These are phyloP conservation scores for Magnaporthales sp. DNA, from an alignment of 2,329 filamentous ascomycete genomes.

Conservation along the genomic window DNA sequence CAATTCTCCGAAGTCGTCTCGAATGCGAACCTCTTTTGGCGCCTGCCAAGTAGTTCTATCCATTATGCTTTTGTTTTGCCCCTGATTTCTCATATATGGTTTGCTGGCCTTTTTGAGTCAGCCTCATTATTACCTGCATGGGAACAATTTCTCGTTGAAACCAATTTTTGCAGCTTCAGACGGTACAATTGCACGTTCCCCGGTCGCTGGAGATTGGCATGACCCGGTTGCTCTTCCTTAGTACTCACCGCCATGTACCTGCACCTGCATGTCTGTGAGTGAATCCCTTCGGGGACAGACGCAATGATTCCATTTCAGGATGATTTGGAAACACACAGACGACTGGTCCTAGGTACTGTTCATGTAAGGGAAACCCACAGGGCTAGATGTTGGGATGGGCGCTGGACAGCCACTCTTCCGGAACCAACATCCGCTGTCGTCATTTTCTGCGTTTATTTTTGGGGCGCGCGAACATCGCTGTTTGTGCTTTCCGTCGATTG, in stretches of 20 bases:
- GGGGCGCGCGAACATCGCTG: background rate
- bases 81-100: background rate
- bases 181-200: background rate
- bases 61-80: background rate
- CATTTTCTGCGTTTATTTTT: background rate
- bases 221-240: background rate
- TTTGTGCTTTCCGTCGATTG: background rate
- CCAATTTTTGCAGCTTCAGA: background rate
- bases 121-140: background rate
- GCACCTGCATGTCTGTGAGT: background rate
- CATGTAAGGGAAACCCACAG: background rate
- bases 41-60: background rate
- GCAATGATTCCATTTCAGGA: background rate
- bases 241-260: background rate
- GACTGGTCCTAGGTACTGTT: background rate
- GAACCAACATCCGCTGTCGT: background rate
- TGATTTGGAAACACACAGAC: background rate
- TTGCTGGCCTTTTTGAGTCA: background rate
- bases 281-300: background rate
- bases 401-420: background rate
- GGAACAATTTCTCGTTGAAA: background rate
- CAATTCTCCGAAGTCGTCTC: background rate
- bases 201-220: background rate
- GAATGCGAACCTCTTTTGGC: background rate
- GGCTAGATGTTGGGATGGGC: background rate